These are phyloP conservation scores for Serendipita sp. DNA, from an alignment of 768 basidiomycete species.

Conservation along the genomic window DNA sequence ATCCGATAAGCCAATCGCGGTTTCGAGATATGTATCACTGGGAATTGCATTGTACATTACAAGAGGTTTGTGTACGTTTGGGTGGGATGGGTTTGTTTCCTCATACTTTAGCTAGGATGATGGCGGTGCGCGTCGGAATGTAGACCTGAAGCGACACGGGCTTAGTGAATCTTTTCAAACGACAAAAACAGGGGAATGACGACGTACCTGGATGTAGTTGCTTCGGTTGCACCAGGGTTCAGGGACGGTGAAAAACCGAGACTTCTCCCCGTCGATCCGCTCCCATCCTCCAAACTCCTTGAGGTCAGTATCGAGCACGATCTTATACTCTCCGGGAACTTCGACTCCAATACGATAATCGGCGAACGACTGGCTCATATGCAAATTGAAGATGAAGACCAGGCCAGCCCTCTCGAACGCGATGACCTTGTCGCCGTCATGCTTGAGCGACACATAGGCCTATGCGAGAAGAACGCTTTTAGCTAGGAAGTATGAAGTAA, in stretches of 20 bases:
- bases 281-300: constrained; percentile 80
- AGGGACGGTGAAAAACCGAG: constrained; percentile 63
- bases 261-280: constrained; percentile 44
- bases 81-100: too few relatives aligned
- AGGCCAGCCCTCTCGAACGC: constrained; percentile 89
- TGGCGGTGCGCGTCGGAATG: constrained; percentile 47
- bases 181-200: neutral
- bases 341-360: constrained; percentile 93
- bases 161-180: neutral
- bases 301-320: constrained; percentile 75
- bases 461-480: constrained; percentile 17
- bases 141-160: constrained; percentile 36
- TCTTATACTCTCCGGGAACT: constrained; percentile 64
- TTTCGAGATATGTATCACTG: too few relatives aligned
- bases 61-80: too few relatives aligned
- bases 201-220: constrained; percentile 70
- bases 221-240: constrained; percentile 86
- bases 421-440: constrained; percentile 84
- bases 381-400: constrained; percentile 95
- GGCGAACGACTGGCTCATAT: constrained; percentile 75
- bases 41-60: too few relatives aligned
- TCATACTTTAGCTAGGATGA: constrained; percentile 39
- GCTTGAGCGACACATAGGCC: constrained; percentile 88
- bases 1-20: too few relatives aligned
- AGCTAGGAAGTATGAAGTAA: neutral